Percentiles rank a stretch among this genome's conserved stretches.
Evolutionary conservation across 2,329 filamentous ascomycete genomes (phyloP).

Genomic region (Fusarium drepaniforme): DNA sequence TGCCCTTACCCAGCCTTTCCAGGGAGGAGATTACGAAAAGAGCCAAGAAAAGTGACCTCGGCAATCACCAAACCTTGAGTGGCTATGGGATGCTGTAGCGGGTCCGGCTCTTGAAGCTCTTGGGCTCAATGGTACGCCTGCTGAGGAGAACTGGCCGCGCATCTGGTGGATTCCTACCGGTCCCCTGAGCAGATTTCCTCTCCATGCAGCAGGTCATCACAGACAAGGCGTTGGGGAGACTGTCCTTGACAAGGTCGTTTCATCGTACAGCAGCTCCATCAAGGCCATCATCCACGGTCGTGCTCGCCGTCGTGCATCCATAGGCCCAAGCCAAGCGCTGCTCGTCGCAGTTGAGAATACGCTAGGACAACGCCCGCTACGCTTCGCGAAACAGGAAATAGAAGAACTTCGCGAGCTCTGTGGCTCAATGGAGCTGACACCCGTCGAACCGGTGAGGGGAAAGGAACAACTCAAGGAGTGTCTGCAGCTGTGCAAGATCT

Average conservation of each 20-base stretch:
- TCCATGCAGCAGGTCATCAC: conserved; percentile 12
- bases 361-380: not conserved
- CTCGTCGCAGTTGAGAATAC: not conserved
- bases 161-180: not conserved
- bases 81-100: not conserved
- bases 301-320: not conserved
- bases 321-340: not conserved
- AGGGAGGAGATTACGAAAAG: not conserved
- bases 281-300: not conserved
- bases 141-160: not conserved
- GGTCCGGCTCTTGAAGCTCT: not conserved
- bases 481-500: not conserved
- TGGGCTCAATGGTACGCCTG: not conserved
- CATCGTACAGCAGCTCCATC: conserved; percentile 1
- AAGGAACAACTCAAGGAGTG: not conserved
- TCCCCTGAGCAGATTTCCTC: conserved; percentile 5
- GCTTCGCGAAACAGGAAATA: not conserved
- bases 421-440: not conserved
- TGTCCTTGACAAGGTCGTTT: conserved; percentile 4
- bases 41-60: not conserved
- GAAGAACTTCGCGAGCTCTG: not conserved
- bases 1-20: not conserved
- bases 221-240: not conserved
- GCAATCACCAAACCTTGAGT: not conserved
- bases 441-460: fast-evolving